Evolutionary conservation across 768 basidiomycete genomes (phyloP).

Genomic region (Pleurotus eryngii): DNA sequence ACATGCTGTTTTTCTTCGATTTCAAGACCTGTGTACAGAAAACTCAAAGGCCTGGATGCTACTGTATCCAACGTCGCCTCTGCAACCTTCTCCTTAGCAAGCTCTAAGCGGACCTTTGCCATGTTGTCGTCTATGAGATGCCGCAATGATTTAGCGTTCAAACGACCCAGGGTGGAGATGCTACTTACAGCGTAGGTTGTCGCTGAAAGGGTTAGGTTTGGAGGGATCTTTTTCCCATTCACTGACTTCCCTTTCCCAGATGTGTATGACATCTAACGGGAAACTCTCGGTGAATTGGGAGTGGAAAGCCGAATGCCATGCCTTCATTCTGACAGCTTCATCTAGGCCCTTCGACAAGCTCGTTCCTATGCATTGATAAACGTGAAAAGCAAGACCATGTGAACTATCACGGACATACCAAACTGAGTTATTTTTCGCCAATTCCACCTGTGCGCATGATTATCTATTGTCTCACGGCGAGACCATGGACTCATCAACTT

Average conservation of each 20-base stretch:
- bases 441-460: slow-evolving; percentile 21
- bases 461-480: slow-evolving; percentile 24
- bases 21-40: no score
- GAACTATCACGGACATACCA: not conserved
- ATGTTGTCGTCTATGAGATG: not conserved
- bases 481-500: slow-evolving; percentile 22
- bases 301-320: no score
- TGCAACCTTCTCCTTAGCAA: not conserved
- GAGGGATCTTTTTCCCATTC: slow-evolving; percentile 10
- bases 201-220: slow-evolving; percentile 11
- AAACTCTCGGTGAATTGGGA: no score
- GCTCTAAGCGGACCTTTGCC: not conserved
- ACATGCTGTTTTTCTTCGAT: no score
- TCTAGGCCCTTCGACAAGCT: not conserved
- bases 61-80: not conserved
- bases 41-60: no score
- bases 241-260: not conserved
- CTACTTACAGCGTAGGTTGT: no score
- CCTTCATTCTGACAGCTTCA: no score
- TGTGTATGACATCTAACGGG: not conserved
- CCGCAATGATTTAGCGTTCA: not conserved
- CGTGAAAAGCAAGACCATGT: not conserved
- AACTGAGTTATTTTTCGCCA: slow-evolving; percentile 7
- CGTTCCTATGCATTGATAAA: not conserved
- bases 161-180: not conserved